A percentile compares a stretch with the other conserved stretches of the same genome.
These are phyloP conservation scores for Torulaspora indica DNA, from an alignment of 805 yeast species.

Conservation along the genomic window DNA sequence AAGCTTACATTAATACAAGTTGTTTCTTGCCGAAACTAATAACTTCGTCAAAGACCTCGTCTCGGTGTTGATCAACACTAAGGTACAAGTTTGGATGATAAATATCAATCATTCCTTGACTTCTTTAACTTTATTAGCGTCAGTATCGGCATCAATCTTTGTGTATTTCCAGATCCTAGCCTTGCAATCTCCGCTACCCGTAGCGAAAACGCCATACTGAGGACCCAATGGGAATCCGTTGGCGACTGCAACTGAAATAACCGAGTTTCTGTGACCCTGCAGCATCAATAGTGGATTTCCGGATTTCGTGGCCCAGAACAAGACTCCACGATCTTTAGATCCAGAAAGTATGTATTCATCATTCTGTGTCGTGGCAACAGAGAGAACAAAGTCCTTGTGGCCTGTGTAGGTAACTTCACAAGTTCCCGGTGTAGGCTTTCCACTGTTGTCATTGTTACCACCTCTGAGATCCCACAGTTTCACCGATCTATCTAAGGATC, in stretches of 20 bases:
- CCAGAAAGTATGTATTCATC: constrained; percentile 89
- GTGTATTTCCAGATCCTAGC: constrained; percentile 94
- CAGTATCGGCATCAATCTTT: constrained; percentile 12
- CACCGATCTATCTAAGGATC: constrained; percentile 92
- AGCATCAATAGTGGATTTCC: constrained; percentile 93
- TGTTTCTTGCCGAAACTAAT: background rate
- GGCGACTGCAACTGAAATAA: constrained; percentile 88
- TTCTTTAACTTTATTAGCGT: constrained; percentile 18
- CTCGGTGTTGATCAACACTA: background rate
- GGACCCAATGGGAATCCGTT: constrained; percentile 62
- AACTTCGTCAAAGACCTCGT: background rate
- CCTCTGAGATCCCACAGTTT: constrained; percentile 88
- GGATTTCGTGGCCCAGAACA: constrained; percentile 89
- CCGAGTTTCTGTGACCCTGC: constrained; percentile 95
- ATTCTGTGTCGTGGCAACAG: constrained; percentile 92
- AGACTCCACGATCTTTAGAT: constrained; percentile 94
- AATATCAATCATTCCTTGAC: constrained; percentile 13
- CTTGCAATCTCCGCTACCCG: constrained; percentile 96
- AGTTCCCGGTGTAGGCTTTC: constrained; percentile 43
- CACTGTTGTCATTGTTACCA: constrained; percentile 39
- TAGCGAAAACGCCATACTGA: constrained; percentile 77
- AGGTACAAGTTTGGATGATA: background rate
- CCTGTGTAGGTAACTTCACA: constrained; percentile 94
- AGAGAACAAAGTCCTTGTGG: constrained; percentile 91
- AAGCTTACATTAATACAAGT: background rate